phyloP scores from a whole-genome alignment of 495 filamentous ascomycete genomes.

The Tuber borchii region DNA sequence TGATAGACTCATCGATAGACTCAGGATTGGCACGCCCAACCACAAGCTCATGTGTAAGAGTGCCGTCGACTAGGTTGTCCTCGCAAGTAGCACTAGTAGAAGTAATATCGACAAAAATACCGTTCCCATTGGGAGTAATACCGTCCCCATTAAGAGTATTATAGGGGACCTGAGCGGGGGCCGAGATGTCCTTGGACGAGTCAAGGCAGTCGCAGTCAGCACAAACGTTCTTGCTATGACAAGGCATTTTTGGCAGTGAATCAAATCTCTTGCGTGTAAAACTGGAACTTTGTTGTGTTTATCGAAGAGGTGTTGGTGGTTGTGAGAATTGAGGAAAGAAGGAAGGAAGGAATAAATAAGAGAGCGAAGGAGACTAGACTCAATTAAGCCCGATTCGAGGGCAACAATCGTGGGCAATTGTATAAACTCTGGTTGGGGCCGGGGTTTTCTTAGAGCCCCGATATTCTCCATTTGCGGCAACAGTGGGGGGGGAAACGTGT shows the following conservation, averaged over 20 bases:
- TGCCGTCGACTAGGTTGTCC: not conserved
- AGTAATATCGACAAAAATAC: not conserved
- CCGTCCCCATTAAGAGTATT: not conserved
- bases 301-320: not conserved
- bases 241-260: not conserved
- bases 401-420: not conserved
- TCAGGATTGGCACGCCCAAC: not conserved
- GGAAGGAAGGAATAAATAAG: slow-evolving; percentile 1
- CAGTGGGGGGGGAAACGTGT: not conserved
- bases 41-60: not conserved
- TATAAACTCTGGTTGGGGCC: not conserved
- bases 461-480: slow-evolving; percentile 13
- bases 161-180: not conserved
- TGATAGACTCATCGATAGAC: not conserved
- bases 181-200: not conserved
- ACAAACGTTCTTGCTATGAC: not conserved
- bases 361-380: not conserved
- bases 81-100: not conserved
- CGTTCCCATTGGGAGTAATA: not conserved
- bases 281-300: not conserved
- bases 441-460: slow-evolving; percentile 5
- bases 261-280: not conserved
- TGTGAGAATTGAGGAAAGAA: not conserved
- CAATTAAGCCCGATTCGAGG: not conserved
- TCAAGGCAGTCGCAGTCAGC: not conserved